Percentiles rank a stretch among this genome's conserved stretches.
These are phyloP conservation scores for Aspergillus brasiliensis DNA, from an alignment of 2,329 filamentous ascomycete species.

Conservation along the genomic window DNA sequence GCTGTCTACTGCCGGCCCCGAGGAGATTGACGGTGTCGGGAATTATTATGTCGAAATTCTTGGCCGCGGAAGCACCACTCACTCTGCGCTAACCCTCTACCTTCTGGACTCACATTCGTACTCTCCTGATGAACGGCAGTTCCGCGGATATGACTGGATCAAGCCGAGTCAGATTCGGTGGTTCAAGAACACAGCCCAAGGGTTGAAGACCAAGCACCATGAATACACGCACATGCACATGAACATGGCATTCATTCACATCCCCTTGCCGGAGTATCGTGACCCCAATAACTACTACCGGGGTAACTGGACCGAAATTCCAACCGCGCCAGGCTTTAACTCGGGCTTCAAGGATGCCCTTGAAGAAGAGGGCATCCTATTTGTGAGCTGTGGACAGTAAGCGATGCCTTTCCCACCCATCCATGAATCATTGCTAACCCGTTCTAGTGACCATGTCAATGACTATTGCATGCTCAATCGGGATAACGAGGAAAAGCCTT, in stretches of 20 bases:
- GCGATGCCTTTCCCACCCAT: slow-evolving; percentile 36
- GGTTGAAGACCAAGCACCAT: slow-evolving; percentile 74
- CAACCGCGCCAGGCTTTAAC: slow-evolving; percentile 87
- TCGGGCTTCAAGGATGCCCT: slow-evolving; percentile 90
- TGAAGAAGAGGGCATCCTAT: slow-evolving; percentile 78
- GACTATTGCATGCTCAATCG: slow-evolving; percentile 84
- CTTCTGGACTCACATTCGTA: slow-evolving; percentile 92
- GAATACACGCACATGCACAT: slow-evolving; percentile 91
- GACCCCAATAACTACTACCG: slow-evolving; percentile 61
- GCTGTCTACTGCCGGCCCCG: slow-evolving; percentile 79
- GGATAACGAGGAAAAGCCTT: slow-evolving; percentile 58
- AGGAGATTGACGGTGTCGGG: slow-evolving; percentile 83
- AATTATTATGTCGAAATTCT: slow-evolving; percentile 94
- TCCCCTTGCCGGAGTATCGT: slow-evolving; percentile 87
- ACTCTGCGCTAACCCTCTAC: slow-evolving; percentile 93
- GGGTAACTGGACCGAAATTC: slow-evolving; percentile 77
- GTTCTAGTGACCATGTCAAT: slow-evolving; percentile 80
- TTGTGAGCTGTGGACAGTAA: slow-evolving; percentile 89
- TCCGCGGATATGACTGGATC: slow-evolving; percentile 95
- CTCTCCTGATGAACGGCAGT: slow-evolving; percentile 84
- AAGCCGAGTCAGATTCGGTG: slow-evolving; percentile 92
- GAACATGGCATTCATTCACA: slow-evolving; percentile 96
- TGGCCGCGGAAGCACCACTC: slow-evolving; percentile 73
- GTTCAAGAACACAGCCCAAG: slow-evolving; percentile 78
- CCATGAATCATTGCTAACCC: slow-evolving; percentile 23